Base-by-base conservation (phyloP, 768 basidiomycete genomes). In the Auricularia cornea region DNA sequence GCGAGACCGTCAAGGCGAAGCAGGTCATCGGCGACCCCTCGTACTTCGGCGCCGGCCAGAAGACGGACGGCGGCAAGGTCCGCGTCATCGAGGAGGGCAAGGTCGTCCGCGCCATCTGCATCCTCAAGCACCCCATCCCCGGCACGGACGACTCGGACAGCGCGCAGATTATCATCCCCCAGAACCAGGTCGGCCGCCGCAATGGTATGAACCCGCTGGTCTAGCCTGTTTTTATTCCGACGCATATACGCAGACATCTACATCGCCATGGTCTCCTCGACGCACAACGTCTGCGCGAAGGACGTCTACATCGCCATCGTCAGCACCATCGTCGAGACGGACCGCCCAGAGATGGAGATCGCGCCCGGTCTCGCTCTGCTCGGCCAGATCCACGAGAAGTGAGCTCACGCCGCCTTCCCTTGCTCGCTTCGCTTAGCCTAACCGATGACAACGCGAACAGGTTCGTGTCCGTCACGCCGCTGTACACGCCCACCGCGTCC, bases 1-100 rank as follows among this genome's bases (percentile, higher is more conserved):
- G 82, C 16, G 97, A 99, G 79, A 94, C 87, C 23, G 97, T 94
- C 70, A 97, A 89, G 79, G 97, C 97, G 59, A 96, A 96, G 76
- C 90, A 92, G 76, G 94, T 98, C 68, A 96, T 99, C 66, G 97
- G 97, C 54, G 95, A 97, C 75, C 97, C 97, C 6, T 92, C 90
- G 72, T 99, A 99, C 80, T 99, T 99, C 77, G 88, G 89, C 61
- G 88, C 89, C 29, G 88, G 87, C 44, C 76, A 83, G 69, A 78
- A 78, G 32, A 69, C 76, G 0, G 85, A 87, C 20, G 82, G 81
- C 26, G 93, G 92, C 54, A 94, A 93, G 76, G 74, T 94, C 68
- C 84, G 91, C 64, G 95, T 95, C 31, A 73, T 98, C 29, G 94
- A 98, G 76, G 90, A 94, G 66, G 90, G 90, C 68, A 95, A 90